Evolutionary conservation across 306 rosid genomes (phyloP).

Genomic region (Castanospermum australe): DNA sequence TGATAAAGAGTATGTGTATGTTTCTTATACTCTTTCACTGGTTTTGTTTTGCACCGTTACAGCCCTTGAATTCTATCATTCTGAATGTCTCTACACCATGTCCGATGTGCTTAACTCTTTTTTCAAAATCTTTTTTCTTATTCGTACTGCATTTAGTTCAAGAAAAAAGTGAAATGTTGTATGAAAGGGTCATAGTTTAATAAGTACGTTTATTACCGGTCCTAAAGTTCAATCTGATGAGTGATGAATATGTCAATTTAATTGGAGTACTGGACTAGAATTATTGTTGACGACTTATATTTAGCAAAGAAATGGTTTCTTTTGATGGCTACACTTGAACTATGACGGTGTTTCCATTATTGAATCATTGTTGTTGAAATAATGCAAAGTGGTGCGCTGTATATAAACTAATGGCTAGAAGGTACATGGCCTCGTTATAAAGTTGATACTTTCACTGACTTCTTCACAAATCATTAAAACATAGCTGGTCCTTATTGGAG

Average conservation of each 20-base stretch:
- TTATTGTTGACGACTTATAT: no score
- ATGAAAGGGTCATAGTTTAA: neutral
- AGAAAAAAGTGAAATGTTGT: neutral
- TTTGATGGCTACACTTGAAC: neutral
- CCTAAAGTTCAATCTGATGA: neutral
- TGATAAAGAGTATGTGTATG: constrained; percentile 47
- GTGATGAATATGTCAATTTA: neutral
- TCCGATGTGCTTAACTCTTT: neutral
- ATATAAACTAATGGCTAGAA: no score
- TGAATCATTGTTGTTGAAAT: neutral
- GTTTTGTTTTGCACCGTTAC: neutral
- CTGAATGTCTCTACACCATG: no score
- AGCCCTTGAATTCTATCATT: neutral
- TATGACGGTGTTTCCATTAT: neutral
- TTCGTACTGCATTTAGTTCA: neutral
- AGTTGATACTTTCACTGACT: no score
- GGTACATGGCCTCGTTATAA: no score
- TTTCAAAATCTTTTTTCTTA: neutral
- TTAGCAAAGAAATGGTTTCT: neutral
- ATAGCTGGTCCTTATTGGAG: neutral
- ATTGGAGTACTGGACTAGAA: neutral
- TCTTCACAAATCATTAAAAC: neutral
- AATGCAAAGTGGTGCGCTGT: no score
- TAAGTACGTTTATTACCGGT: no score
- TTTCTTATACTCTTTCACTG: neutral